Conservation (phyloP, 192 early-diverging fungal species). For the Coemansia asiatica region DNA sequence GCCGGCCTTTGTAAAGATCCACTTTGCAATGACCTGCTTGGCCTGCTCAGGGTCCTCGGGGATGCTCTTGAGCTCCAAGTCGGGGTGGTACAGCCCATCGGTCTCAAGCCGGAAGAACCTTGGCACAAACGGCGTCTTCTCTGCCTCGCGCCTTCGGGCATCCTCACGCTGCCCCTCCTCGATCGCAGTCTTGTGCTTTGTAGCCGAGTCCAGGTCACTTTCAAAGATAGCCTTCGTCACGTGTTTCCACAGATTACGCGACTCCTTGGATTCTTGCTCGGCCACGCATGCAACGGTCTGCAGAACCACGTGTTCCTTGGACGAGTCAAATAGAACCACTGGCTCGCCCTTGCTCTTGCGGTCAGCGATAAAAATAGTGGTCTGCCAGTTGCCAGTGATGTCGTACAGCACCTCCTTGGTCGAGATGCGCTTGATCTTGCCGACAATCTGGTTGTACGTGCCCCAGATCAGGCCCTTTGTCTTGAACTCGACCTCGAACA, state of each 20-base stretch:
- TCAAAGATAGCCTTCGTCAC: slow-evolving; percentile 69
- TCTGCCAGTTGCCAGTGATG: slow-evolving; percentile 90
- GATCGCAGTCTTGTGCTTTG: slow-evolving; percentile 66
- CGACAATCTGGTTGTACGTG: slow-evolving; percentile 74
- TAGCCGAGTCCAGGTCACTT: slow-evolving; percentile 68
- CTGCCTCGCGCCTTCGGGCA: slow-evolving; percentile 57
- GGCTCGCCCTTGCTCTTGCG: slow-evolving; percentile 44
- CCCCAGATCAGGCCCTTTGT: slow-evolving; percentile 74
- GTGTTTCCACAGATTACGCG: slow-evolving; percentile 73
- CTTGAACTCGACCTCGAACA: slow-evolving; percentile 86
- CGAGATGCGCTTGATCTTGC: slow-evolving; percentile 77
- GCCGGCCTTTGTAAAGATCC: slow-evolving; percentile 46
- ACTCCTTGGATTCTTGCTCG: slow-evolving; percentile 81
- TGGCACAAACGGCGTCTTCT: slow-evolving; percentile 59
- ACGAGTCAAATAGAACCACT: slow-evolving; percentile 71
- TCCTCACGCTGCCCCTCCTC: slow-evolving; percentile 73
- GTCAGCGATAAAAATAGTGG: slow-evolving; percentile 57
- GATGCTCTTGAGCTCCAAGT: slow-evolving; percentile 34
- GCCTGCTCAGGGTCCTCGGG: slow-evolving; percentile 33
- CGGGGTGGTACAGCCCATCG: slow-evolving; percentile 48
- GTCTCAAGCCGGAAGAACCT: slow-evolving; percentile 64
- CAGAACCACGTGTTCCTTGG: slow-evolving; percentile 59
- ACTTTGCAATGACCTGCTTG: slow-evolving; percentile 25
- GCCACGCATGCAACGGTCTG: slow-evolving; percentile 68
- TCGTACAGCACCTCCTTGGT: slow-evolving; percentile 76